phyloP scores from a whole-genome alignment of 2,329 filamentous ascomycete genomes.

The Zymoseptoria ardabiliae region DNA sequence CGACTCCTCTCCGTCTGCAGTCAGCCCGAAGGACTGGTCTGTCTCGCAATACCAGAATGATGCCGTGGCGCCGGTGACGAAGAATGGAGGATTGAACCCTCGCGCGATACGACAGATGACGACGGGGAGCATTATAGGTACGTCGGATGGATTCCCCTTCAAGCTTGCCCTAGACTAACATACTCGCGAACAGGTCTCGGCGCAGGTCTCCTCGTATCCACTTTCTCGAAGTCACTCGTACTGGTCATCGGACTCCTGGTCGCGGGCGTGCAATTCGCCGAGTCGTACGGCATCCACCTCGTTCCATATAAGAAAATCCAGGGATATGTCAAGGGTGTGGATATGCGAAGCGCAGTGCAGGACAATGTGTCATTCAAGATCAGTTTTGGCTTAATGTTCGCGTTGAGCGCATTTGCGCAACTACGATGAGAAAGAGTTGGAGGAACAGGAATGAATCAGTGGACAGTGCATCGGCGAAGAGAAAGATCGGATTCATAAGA shows the following conservation, averaged over 20 bases:
- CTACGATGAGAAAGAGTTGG: constrained; percentile 28
- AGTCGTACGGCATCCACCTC: constrained; percentile 46
- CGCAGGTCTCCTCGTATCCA: constrained; percentile 57
- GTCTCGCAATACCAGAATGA: constrained; percentile 33
- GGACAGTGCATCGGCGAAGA: not conserved
- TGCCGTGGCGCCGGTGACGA: constrained; percentile 32
- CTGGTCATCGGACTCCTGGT: constrained; percentile 59
- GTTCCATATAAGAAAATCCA: constrained; percentile 44
- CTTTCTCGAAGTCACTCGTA: constrained; percentile 65
- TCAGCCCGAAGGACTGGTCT: constrained; percentile 33
- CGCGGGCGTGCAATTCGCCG: constrained; percentile 52
- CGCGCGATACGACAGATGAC: constrained; percentile 39
- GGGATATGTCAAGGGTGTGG: constrained; percentile 43
- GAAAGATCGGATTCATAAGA: not conserved
- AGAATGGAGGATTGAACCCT: constrained; percentile 35
- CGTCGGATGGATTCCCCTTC: not conserved
- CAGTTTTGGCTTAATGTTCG: constrained; percentile 66
- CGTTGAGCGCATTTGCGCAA: constrained; percentile 58
- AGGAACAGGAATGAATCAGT: not conserved
- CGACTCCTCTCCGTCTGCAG: constrained; percentile 26
- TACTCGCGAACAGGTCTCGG: constrained; percentile 45
- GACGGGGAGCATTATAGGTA: constrained; percentile 41
- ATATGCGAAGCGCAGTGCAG: constrained; percentile 46
- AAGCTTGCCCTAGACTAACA: not conserved
- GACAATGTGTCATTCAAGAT: constrained; percentile 58